Evolutionary conservation across 2,329 filamentous ascomycete genomes (phyloP).

Genomic region (Fusarium scirpi): DNA sequence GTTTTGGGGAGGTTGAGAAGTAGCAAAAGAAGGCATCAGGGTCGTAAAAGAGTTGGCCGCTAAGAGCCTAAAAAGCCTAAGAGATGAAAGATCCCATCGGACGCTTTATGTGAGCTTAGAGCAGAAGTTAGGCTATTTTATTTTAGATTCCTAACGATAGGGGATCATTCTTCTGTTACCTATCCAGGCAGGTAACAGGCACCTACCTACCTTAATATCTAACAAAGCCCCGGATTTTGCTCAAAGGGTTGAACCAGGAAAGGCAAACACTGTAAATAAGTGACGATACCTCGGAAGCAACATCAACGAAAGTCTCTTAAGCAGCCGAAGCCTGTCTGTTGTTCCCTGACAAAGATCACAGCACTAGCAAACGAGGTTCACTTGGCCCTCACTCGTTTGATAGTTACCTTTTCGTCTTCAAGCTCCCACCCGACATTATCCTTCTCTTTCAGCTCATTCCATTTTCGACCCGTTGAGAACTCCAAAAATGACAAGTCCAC

Average conservation of each 20-base stretch:
- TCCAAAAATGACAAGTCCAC: constrained; percentile 79
- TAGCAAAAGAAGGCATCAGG: not conserved
- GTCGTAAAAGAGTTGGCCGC: not conserved
- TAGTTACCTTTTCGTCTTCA: constrained; percentile 78
- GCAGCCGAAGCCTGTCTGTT: constrained; percentile 12
- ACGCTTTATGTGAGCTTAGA: not conserved
- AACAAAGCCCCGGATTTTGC: not conserved
- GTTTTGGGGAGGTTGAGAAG: not conserved
- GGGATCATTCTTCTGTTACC: not conserved
- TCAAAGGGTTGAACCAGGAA: not conserved
- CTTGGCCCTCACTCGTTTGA: constrained; percentile 68
- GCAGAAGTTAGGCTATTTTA: not conserved
- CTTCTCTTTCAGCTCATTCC: constrained; percentile 75
- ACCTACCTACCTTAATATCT: not conserved
- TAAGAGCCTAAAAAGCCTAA: not conserved
- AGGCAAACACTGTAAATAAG: constrained; percentile 6
- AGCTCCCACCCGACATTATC: constrained; percentile 88
- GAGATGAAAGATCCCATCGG: not conserved
- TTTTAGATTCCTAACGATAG: not conserved
- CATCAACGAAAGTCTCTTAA: constrained; percentile 2
- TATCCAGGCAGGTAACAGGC: not conserved
- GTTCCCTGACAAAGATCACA: constrained; percentile 11
- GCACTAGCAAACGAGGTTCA: constrained; percentile 40
- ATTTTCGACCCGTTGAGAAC: constrained; percentile 73
- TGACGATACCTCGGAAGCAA: constrained; percentile 1